Conservation (phyloP, 345 rosid genomes). For the Raphanus raphanistrum region DNA sequence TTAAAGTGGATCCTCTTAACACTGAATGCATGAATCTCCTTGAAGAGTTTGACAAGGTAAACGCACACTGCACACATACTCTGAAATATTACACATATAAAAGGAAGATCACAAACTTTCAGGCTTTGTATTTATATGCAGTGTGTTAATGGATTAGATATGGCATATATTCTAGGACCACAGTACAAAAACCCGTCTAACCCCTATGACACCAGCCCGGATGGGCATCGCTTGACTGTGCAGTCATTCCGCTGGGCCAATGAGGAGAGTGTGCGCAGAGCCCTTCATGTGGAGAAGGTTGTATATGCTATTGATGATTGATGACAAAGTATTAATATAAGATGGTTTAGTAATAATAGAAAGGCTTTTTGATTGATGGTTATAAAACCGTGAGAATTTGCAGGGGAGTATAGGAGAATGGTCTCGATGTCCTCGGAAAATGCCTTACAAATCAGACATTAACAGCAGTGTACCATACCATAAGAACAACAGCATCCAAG, state of each 20-base stretch:
- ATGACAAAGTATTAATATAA: neutral
- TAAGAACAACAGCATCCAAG: neutral
- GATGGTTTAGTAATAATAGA: neutral
- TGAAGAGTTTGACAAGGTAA: neutral
- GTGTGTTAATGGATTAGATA: neutral
- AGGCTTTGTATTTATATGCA: neutral
- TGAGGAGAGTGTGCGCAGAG: neutral
- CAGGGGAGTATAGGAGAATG: constrained; percentile 3
- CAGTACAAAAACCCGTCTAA: neutral
- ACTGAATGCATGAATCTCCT: neutral
- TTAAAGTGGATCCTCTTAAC: neutral
- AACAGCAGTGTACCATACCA: neutral
- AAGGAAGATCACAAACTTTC: neutral
- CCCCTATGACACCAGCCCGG: neutral
- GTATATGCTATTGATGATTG: neutral
- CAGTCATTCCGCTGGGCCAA: neutral
- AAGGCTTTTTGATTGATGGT: neutral
- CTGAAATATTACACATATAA: neutral
- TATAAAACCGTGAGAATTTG: neutral
- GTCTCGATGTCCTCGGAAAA: neutral
- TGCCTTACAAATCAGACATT: neutral
- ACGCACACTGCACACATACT: constrained; percentile 11
- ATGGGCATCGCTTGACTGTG: neutral
- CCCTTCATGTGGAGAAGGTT: neutral
- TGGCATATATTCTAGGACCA: neutral